These are phyloP conservation scores for Fusarium foetens DNA, from an alignment of 2,329 filamentous ascomycete species.

Conservation along the genomic window DNA sequence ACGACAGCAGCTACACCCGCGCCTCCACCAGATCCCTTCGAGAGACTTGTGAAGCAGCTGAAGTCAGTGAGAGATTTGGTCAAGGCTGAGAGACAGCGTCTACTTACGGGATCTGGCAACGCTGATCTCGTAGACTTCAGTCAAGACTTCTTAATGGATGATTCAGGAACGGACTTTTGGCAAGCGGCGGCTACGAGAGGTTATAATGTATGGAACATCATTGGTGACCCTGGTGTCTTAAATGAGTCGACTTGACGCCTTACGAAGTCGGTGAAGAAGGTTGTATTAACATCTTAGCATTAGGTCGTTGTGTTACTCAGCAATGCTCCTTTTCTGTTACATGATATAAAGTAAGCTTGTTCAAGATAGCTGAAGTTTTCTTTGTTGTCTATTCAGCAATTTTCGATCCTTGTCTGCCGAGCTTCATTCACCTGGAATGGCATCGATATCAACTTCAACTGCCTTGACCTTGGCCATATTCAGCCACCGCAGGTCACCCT, in stretches of 20 bases:
- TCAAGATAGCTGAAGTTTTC: constrained; percentile 7
- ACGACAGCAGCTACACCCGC: constrained; percentile 11
- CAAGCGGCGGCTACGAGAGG: constrained; percentile 35
- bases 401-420: background rate
- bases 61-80: constrained; percentile 47
- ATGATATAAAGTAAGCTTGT: constrained; percentile 4
- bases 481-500: constrained; percentile 63
- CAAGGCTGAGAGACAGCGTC: constrained; percentile 45
- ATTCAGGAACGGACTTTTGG: constrained; percentile 44
- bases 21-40: constrained; percentile 47
- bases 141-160: constrained; percentile 39
- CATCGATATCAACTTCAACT: constrained; percentile 44
- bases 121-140: constrained; percentile 31
- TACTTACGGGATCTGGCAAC: constrained; percentile 38
- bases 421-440: constrained; percentile 9
- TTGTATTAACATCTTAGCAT: background rate
- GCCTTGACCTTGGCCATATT: constrained; percentile 60
- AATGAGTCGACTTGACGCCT: constrained; percentile 21
- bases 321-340: background rate
- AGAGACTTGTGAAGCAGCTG: constrained; percentile 47
- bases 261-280: background rate
- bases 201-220: constrained; percentile 44
- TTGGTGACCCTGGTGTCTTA: constrained; percentile 43
- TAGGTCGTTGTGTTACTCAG: background rate
- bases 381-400: background rate